These are phyloP conservation scores for Sesbania bispinosa DNA, from an alignment of 306 rosid species.

Conservation along the genomic window DNA sequence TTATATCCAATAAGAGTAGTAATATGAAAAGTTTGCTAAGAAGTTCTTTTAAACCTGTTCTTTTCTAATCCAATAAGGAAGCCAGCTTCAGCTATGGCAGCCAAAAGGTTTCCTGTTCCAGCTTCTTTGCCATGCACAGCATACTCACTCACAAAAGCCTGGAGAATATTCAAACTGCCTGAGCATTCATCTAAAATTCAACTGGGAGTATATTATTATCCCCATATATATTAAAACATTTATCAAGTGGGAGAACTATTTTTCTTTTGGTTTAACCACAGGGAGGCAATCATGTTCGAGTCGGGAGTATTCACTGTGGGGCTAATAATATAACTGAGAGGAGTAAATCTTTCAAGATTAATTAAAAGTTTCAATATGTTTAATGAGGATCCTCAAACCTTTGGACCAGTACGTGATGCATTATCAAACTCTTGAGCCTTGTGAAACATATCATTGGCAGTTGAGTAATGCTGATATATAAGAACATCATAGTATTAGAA, in stretches of 20 bases:
- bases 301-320: too few species aligned
- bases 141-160: slow-evolving; percentile 98
- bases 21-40: too few species aligned
- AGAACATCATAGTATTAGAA: slow-evolving; percentile 10
- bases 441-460: slow-evolving; percentile 67
- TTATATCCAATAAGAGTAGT: too few species aligned
- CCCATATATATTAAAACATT: too few species aligned
- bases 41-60: slow-evolving; percentile 92
- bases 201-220: too few species aligned
- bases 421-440: slow-evolving; percentile 48
- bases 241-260: too few species aligned
- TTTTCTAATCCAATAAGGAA: slow-evolving; percentile 88
- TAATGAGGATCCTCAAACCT: slow-evolving; percentile 22
- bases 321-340: too few species aligned
- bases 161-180: slow-evolving; percentile 22
- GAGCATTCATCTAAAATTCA: too few species aligned
- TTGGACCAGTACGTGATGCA: slow-evolving; percentile 49
- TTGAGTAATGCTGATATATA: slow-evolving; percentile 60
- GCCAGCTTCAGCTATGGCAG: slow-evolving; percentile 86
- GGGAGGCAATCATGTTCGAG: too few species aligned
- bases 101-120: slow-evolving; percentile 75
- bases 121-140: slow-evolving; percentile 81
- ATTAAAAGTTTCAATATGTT: too few species aligned
- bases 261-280: too few species aligned
- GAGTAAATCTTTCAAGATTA: too few species aligned